Evolutionary conservation across 768 basidiomycete genomes (phyloP).

Genomic region (Boletus coccyginus): DNA sequence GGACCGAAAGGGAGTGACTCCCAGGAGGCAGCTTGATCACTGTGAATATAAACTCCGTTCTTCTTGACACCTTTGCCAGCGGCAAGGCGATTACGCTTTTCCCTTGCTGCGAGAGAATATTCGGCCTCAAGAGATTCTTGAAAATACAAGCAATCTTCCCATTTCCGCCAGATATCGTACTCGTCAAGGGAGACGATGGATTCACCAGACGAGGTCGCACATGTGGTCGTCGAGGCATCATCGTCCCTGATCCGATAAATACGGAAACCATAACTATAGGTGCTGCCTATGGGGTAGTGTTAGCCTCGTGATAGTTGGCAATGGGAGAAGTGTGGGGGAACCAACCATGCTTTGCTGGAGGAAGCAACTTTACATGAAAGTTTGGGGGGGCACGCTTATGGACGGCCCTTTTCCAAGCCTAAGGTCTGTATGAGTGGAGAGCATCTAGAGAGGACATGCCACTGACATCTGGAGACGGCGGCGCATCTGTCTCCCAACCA

Average conservation of each 20-base stretch:
- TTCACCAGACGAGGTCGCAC: slow-evolving; percentile 32
- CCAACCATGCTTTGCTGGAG: slow-evolving; percentile 56
- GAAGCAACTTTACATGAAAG: slow-evolving; percentile 59
- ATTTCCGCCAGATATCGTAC: slow-evolving; percentile 75
- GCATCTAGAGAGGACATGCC: neutral
- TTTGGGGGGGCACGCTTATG: slow-evolving; percentile 53
- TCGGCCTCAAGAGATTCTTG: slow-evolving; percentile 68
- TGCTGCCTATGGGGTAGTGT: slow-evolving; percentile 39
- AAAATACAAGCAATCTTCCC: slow-evolving; percentile 82
- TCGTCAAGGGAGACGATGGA: slow-evolving; percentile 39
- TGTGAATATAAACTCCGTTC: slow-evolving; percentile 62
- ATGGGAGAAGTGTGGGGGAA: slow-evolving; percentile 6
- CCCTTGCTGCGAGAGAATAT: slow-evolving; percentile 59
- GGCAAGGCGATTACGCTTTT: slow-evolving; percentile 63
- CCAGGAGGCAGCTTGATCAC: slow-evolving; percentile 77
- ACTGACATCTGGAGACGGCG: slow-evolving; percentile 28
- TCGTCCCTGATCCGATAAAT: slow-evolving; percentile 44
- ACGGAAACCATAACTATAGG: slow-evolving; percentile 60
- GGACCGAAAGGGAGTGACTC: slow-evolving; percentile 84
- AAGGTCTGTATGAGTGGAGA: neutral
- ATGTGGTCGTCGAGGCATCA: slow-evolving; percentile 25
- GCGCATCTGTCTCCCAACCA: slow-evolving; percentile 3
- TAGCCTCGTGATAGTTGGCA: neutral
- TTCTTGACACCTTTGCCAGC: slow-evolving; percentile 77
- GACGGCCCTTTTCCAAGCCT: slow-evolving; percentile 65